Conservation (phyloP, 495 filamentous ascomycete species). For the Articulospora tetracladia region DNA sequence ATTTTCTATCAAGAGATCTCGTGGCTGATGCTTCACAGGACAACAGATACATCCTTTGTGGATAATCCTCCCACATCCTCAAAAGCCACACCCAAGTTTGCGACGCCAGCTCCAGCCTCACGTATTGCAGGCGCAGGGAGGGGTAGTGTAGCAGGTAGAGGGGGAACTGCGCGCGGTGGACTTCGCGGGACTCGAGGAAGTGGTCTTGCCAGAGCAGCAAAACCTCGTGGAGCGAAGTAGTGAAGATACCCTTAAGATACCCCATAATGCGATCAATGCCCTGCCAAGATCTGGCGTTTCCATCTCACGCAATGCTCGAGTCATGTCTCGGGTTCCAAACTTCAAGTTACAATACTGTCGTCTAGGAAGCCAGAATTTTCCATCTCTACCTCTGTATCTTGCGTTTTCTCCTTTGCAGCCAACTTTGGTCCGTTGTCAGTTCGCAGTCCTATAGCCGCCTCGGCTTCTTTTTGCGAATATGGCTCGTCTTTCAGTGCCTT, state of each 20-base stretch:
- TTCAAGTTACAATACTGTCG: slow-evolving; percentile 16
- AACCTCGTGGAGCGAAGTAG: slow-evolving; percentile 34
- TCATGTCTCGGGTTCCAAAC: background rate
- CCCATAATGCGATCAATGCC: background rate
- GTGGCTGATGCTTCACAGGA: slow-evolving; percentile 53
- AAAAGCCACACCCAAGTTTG: slow-evolving; percentile 62
- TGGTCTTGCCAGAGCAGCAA: slow-evolving; percentile 40
- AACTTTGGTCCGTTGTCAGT: slow-evolving; percentile 55
- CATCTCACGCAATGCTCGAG: background rate
- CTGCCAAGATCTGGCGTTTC: background rate
- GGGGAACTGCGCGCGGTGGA: slow-evolving; percentile 28
- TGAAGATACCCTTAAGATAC: slow-evolving; percentile 11
- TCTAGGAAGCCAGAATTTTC: slow-evolving; percentile 20
- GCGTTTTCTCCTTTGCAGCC: slow-evolving; percentile 16
- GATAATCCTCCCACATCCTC: slow-evolving; percentile 76
- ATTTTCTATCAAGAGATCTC: background rate
- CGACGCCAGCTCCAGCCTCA: slow-evolving; percentile 44
- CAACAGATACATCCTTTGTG: slow-evolving; percentile 91
- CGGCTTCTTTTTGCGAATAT: slow-evolving; percentile 80
- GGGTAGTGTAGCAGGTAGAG: slow-evolving; percentile 17
- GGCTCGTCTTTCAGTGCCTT: slow-evolving; percentile 74
- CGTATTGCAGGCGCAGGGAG: slow-evolving; percentile 15
- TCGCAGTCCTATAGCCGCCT: slow-evolving; percentile 69
- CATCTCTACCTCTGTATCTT: slow-evolving; percentile 28
- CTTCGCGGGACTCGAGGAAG: slow-evolving; percentile 36